Evolutionary conservation across 2,329 filamentous ascomycete species (phyloP), one percentile per base, ranked within the genome.

Genomic region (Passalora sequoiae): DNA sequence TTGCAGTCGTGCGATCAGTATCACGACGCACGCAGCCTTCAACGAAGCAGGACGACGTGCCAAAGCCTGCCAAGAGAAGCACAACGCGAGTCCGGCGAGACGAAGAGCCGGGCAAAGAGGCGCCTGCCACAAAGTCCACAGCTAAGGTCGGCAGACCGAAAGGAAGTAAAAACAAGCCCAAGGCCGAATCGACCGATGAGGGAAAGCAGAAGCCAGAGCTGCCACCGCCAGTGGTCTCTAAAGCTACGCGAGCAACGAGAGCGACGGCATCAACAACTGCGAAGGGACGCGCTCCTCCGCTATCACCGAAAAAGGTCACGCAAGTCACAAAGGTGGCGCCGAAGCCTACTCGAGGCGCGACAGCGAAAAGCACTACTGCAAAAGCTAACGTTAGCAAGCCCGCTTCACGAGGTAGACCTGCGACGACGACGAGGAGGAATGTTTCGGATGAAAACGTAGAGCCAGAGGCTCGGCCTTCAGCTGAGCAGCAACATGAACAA

Each of bases 301-400:
- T 65, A 12, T 64, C 61, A 20, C 60, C 63, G 4, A 64, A 64
- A 53, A 65, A 65, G 54, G 59, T 61, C 47, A 62, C 61, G 5
- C 62, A 65, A 44, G 55, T 64, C 10, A 50, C 57, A 6, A 58
- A 49, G 37, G 44, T 46, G 24, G 44, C 45, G 4, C 43, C 51
- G 7, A 49, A 47, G 21, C 48, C 31, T 20, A 49, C 43, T 10
- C 38, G 33, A 5, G 36, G 35, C 6, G 38, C 40, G 8, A 30
- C 20, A 38, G 7, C 39, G 6, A 50, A 46, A 15, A 42, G 44
- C 8, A 42, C 38, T 4, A 41, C 45, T n/a, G 19, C 15, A 19
- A 54, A 53, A 38, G 20, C 33, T 15, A 39, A 38, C 5, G 30
- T 36, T 13, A 36, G 31, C 13, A 47, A 46, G 29, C 17, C 44